These are phyloP conservation scores for Macroventuria anomochaeta DNA, from an alignment of 2,329 filamentous ascomycete species.

Conservation along the genomic window DNA sequence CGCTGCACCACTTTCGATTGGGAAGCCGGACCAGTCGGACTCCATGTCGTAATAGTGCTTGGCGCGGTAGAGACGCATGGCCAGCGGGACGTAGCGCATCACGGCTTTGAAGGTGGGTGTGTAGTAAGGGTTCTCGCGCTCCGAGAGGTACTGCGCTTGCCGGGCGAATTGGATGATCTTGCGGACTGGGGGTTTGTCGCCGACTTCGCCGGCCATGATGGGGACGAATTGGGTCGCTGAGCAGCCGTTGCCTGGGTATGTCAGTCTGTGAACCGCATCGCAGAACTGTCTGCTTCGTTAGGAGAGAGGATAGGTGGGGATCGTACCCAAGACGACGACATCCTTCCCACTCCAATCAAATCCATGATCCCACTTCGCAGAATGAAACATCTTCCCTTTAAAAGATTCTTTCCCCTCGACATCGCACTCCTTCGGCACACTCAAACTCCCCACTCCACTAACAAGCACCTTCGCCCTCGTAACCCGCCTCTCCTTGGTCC, in stretches of 20 bases:
- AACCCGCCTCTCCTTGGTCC: conserved; percentile 27
- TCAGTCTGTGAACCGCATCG: background rate
- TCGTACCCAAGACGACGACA: conserved; percentile 40
- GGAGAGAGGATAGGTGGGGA: too few species aligned
- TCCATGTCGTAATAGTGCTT: conserved; percentile 55
- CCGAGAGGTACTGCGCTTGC: conserved; percentile 58
- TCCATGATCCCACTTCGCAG: conserved; percentile 52
- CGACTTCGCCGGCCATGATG: conserved; percentile 48
- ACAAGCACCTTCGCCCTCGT: conserved; percentile 37
- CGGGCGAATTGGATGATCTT: conserved; percentile 58
- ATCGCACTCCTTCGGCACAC: conserved; percentile 44
- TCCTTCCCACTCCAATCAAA: conserved; percentile 56
- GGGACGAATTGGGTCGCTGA: conserved; percentile 58
- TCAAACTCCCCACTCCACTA: conserved; percentile 37
- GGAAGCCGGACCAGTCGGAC: conserved; percentile 53
- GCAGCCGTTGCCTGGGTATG: conserved; percentile 53
- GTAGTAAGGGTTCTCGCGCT: conserved; percentile 54
- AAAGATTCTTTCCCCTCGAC: conserved; percentile 57
- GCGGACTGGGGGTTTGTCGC: conserved; percentile 36
- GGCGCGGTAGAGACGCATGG: conserved; percentile 54
- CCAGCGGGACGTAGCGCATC: conserved; percentile 55
- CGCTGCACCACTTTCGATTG: conserved; percentile 46
- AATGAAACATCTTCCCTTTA: conserved; percentile 45
- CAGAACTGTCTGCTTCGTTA: too few species aligned
- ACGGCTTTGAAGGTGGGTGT: conserved; percentile 50